Evolutionary conservation across 2,329 filamentous ascomycete species (phyloP).

Genomic region (Hortaea werneckii): DNA sequence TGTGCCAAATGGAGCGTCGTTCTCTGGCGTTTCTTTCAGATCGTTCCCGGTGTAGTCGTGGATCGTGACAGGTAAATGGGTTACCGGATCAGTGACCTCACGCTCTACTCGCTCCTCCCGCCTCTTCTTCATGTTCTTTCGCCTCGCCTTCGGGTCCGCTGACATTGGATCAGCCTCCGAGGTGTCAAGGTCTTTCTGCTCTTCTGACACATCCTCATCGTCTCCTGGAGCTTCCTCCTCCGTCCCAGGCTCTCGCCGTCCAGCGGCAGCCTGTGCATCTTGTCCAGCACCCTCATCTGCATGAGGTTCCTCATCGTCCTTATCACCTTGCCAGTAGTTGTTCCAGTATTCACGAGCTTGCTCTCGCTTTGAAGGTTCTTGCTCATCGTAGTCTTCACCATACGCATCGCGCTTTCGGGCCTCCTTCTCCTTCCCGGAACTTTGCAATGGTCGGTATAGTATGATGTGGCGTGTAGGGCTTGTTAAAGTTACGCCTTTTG

Average conservation of each 20-base stretch:
- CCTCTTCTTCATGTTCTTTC: slow-evolving; percentile 41
- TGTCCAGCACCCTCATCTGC: background rate
- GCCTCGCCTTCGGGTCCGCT: slow-evolving; percentile 35
- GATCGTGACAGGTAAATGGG: slow-evolving; percentile 57
- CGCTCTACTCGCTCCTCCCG: slow-evolving; percentile 39
- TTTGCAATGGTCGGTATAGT: slow-evolving; percentile 38
- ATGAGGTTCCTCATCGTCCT: slow-evolving; percentile 4
- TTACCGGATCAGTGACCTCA: slow-evolving; percentile 62
- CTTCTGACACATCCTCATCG: slow-evolving; percentile 10
- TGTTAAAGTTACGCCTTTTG: slow-evolving; percentile 27
- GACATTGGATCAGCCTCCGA: slow-evolving; percentile 31
- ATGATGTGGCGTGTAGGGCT: slow-evolving; percentile 34
- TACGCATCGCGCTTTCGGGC: slow-evolving; percentile 27
- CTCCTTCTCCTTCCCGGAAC: slow-evolving; percentile 39
- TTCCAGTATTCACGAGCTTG: slow-evolving; percentile 22
- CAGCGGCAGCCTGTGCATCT: background rate
- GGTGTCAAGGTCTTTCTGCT: slow-evolving; percentile 30
- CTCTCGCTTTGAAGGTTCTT: slow-evolving; percentile 21
- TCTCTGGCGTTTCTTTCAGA: slow-evolving; percentile 40
- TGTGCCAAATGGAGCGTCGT: slow-evolving; percentile 32
- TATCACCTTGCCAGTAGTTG: slow-evolving; percentile 15
- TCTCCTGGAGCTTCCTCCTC: slow-evolving; percentile 5
- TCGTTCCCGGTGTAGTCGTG: slow-evolving; percentile 59
- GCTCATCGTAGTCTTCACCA: slow-evolving; percentile 17
- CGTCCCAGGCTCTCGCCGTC: slow-evolving; percentile 4